Evolutionary conservation across 1,284 basidiomycete species (phyloP), one percentile per base, ranked within the genome.

Genomic region (Golubevia sp.): DNA sequence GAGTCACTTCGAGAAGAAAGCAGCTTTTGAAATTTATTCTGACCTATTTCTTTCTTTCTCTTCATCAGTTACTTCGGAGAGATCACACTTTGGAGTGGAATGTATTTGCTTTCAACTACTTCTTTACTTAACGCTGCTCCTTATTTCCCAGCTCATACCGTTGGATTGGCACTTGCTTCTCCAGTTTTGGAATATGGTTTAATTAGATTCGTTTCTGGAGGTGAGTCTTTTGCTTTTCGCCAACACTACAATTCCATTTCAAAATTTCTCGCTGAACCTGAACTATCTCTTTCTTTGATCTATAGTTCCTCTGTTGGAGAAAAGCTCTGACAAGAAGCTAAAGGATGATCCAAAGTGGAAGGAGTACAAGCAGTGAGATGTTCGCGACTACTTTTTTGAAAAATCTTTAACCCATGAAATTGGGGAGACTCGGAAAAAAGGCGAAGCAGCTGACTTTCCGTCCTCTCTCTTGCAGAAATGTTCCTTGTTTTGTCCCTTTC

Each of bases 281-380:
- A n/a, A n/a, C n/a, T n/a, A n/a, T n/a, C n/a, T n/a, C n/a, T n/a
- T n/a, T n/a, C n/a, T n/a, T n/a, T n/a, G n/a, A n/a, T n/a, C n/a
- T n/a, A n/a, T n/a, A n/a, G 88, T 92, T 15, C 91, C 91, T 1
- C 88, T 88, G 23, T 86, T 92, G 25, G 91, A 92, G 83, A 34
- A 69, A 49, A 56, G 86, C 3, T 89, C 87, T 0, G 87, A 92
- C 78, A 89, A 90, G 84, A 90, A 89, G 78, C 91, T 87, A 75
- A 88, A 88, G 13, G 83, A 86, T 20, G 88, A 91, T 74, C 86
- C 87, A 0, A 87, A 87, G 60, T 92, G 90, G 88, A 85, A 87
- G 67, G 85, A 89, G 67, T 92, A 92, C 84, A 91, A 90, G 79
- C 84, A 85, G 88, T 89, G 61, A 59, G 85, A n/a, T n/a, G n/a